These are phyloP conservation scores for Lagerstroemia speciosa DNA, from an alignment of 345 rosid genomes.

Conservation along the genomic window DNA sequence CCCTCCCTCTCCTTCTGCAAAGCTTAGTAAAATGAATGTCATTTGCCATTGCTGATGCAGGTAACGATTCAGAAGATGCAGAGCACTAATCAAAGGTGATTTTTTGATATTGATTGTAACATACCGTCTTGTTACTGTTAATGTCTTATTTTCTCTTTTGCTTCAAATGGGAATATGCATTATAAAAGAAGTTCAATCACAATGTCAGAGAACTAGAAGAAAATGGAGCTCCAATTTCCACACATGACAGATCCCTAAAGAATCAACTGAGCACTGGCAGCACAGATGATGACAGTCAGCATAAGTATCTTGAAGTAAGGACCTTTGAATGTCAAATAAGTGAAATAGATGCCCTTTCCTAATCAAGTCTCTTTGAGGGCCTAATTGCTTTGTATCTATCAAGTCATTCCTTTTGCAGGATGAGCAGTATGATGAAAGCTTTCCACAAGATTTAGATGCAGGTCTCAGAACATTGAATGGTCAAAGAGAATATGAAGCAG, in stretches of 20 bases:
- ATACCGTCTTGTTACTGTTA: not conserved
- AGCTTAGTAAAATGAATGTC: not conserved
- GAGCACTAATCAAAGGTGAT: conserved; percentile 50
- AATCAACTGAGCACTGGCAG: conserved; percentile 39
- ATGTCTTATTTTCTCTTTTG: not conserved
- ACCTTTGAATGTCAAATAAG: conserved; percentile 5
- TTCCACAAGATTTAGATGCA: not conserved
- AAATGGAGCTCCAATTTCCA: conserved; percentile 28
- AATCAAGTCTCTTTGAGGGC: not conserved
- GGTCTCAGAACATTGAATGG: not conserved
- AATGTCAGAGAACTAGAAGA: conserved; percentile 43
- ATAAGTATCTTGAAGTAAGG: conserved; percentile 40
- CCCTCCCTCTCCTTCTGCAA: not conserved
- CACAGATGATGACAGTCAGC: conserved; percentile 26
- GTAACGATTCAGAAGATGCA: conserved; percentile 68
- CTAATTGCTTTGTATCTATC: not conserved
- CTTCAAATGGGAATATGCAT: not conserved
- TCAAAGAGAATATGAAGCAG: conserved; percentile 2
- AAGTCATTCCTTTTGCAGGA: conserved; percentile 35
- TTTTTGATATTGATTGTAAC: not conserved
- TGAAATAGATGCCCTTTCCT: not conserved
- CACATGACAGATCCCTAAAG: conserved; percentile 38
- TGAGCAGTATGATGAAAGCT: conserved; percentile 8
- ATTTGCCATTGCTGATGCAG: conserved; percentile 26
- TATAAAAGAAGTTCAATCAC: not conserved